A percentile compares a stretch with the other conserved stretches of the same genome.
These are phyloP conservation scores for Aspergillus homomorphus DNA, from an alignment of 495 filamentous ascomycete species.

Conservation along the genomic window DNA sequence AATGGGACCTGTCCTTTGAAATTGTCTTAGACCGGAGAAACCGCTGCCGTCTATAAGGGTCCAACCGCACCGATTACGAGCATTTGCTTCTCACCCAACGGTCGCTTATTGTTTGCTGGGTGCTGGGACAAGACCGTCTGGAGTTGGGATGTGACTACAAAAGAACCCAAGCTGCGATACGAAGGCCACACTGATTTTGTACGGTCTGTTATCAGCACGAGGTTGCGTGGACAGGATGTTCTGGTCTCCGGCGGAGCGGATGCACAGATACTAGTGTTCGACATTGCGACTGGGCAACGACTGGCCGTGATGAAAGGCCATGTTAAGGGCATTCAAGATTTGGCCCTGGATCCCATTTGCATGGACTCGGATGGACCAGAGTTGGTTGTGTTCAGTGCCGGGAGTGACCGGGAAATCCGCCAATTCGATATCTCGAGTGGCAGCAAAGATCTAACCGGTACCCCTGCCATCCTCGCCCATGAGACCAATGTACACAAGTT, in stretches of 20 bases:
- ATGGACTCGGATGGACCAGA: conserved; percentile 33
- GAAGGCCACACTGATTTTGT: conserved; percentile 89
- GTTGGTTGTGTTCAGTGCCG: conserved; percentile 67
- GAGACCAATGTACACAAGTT: conserved; percentile 87
- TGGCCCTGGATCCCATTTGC: conserved; percentile 66
- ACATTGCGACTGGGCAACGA: conserved; percentile 61
- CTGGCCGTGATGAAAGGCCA: conserved; percentile 76
- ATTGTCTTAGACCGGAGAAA: conserved; percentile 45
- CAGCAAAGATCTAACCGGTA: conserved; percentile 43
- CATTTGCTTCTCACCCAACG: conserved; percentile 62
- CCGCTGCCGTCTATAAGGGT: conserved; percentile 59
- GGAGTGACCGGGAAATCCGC: conserved; percentile 81
- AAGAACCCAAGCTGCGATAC: conserved; percentile 53
- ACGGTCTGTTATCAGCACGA: conserved; percentile 60
- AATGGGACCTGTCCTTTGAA: background rate
- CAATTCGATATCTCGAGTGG: conserved; percentile 44
- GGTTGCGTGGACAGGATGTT: conserved; percentile 55
- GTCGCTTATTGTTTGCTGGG: conserved; percentile 70
- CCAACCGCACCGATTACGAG: conserved; percentile 77
- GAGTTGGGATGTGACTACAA: conserved; percentile 68
- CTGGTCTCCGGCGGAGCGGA: conserved; percentile 87
- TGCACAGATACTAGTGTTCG: conserved; percentile 80
- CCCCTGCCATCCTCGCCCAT: conserved; percentile 69
- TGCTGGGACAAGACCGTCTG: conserved; percentile 92
- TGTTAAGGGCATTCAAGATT: conserved; percentile 69